A percentile compares a stretch with the other conserved stretches of the same genome.
These are phyloP conservation scores for Petunia hybrid DNA, from an alignment of 305 asterid species.

Conservation along the genomic window DNA sequence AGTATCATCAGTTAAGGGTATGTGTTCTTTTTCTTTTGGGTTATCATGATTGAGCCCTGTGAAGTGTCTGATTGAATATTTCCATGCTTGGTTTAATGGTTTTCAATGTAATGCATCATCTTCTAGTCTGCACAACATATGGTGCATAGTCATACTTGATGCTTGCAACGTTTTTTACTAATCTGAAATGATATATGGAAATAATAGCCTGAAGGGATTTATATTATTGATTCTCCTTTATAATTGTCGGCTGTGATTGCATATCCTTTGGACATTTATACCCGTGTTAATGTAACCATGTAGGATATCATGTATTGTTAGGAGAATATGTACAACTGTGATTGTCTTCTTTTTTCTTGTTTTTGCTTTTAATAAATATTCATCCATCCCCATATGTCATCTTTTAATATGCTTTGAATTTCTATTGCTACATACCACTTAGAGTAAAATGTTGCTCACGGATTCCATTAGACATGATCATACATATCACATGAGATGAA, in stretches of 20 bases:
- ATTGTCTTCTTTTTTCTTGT: background rate
- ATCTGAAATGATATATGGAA: background rate
- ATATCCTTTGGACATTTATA: background rate
- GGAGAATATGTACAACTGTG: background rate
- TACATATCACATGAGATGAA: background rate
- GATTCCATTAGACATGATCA: too few species aligned
- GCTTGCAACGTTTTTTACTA: background rate
- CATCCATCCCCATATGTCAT: background rate
- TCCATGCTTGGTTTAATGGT: background rate
- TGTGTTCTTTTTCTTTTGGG: background rate
- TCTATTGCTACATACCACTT: background rate
- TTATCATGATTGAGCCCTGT: background rate
- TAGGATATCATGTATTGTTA: background rate
- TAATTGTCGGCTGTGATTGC: background rate
- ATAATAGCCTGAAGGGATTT: background rate
- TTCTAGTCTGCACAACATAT: background rate
- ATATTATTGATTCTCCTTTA: background rate
- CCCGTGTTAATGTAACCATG: background rate
- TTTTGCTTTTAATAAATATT: background rate
- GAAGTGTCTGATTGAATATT: background rate
- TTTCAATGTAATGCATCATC: background rate
- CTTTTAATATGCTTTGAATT: background rate
- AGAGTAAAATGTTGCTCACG: background rate
- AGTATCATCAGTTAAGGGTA: background rate
- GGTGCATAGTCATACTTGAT: background rate